Conservation (phyloP, 441 rosid genomes). For the Brassica balearica region DNA sequence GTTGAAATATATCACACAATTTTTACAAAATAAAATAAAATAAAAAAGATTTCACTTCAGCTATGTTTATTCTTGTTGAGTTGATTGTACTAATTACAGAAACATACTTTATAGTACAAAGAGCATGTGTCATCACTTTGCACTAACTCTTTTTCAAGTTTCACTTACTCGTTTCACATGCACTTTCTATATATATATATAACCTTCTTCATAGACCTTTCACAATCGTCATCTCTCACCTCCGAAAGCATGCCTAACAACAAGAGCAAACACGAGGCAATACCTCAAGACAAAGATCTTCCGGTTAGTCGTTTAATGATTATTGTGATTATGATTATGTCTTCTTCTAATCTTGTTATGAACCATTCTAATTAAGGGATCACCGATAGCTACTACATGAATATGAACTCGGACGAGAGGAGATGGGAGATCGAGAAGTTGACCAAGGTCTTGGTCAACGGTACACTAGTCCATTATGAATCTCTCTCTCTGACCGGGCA, state of each 20-base stretch:
- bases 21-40: background rate
- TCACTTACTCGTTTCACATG: constrained; percentile 34
- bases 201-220: constrained; percentile 15
- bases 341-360: constrained; percentile 20
- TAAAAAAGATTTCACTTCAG: background rate
- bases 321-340: constrained; percentile 24
- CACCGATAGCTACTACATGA: constrained; percentile 1
- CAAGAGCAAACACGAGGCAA: constrained; percentile 5
- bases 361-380: constrained; percentile 8
- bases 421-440: constrained; percentile 31
- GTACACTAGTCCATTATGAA: background rate
- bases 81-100: constrained; percentile 37
- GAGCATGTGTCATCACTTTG: constrained; percentile 41
- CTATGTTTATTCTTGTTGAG: constrained; percentile 1
- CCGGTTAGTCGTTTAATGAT: constrained; percentile 35
- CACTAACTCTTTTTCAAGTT: constrained; percentile 34
- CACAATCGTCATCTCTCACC: constrained; percentile 36
- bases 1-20: constrained; percentile 3
- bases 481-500: constrained; percentile 43
- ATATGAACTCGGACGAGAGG: background rate
- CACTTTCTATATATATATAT: constrained; percentile 26
- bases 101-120: constrained; percentile 33
- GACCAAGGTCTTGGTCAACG: constrained; percentile 1
- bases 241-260: constrained; percentile 24
- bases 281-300: constrained; percentile 29